Evolutionary conservation across 2,329 filamentous ascomycete genomes (phyloP), one percentile per base, ranked within the genome.

Genomic region (Aspergillus eucalypticola): DNA sequence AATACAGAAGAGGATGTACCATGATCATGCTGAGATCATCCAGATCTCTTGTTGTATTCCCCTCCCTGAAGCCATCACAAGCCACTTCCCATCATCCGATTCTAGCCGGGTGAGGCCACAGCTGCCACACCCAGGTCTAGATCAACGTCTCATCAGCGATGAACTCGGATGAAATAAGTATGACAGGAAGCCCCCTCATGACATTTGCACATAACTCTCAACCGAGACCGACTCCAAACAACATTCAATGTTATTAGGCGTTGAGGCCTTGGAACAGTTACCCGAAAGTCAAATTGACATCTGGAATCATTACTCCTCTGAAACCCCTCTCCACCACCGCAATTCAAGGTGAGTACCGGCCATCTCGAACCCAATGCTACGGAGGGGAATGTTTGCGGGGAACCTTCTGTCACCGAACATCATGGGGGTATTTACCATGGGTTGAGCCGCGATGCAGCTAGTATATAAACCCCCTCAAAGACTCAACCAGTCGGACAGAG

Each of bases 261-360:
- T n/a, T 42, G 17, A 42, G 52, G 13, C 39, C 8, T 42, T 41
- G 53, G 53, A 55, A 55, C 23, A 46, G 5, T 17, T 32, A 23
- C 41, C 53, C 53, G 53, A 55, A 32, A 55, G 53, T 42, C 39
- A 44, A 55, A 23, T 29, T 29, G n/a, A 3, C 8, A 55, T 55
- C 53, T 55, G 53, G 53, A 46, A 44, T 32, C 25, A 27, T 6
- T 10, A 32, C 3, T 17, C 39, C 53, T 32, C 39, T 44, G 25
- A 10, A n/a, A 32, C 25, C 25, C 39, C 53, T 32, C 39, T 44
- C 23, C 6, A 19, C 39, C 6, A 42, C 38, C 32, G 15, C 25
- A n/a, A 2, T 15, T 41, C 13, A 8, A 54, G 21, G 25, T 27
- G 7, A 41, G 29, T 8, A 6, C 38, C 4, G 21, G 32, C 23